phyloP scores from a whole-genome alignment of 2,329 filamentous ascomycete genomes.

The Ambrosiella xylebori region DNA sequence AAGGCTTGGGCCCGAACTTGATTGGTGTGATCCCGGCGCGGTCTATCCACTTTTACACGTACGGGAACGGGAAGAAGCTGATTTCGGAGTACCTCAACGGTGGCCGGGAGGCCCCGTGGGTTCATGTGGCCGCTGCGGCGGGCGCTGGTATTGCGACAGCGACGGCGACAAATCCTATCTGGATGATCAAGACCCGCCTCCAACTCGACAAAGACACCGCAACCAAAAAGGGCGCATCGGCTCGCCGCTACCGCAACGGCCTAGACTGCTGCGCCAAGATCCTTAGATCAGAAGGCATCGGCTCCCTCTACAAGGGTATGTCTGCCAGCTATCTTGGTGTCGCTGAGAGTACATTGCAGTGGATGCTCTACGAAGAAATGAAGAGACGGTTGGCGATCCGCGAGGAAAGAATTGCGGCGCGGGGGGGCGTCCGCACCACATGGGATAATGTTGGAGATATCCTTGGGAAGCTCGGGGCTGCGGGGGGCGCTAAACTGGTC shows the following conservation, averaged over 20 bases:
- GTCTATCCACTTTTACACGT: conserved; percentile 85
- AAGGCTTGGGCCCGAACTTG: conserved; percentile 79
- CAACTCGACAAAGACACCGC: conserved; percentile 80
- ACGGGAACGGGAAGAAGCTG: conserved; percentile 77
- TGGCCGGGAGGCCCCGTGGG: conserved; percentile 51
- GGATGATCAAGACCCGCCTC: conserved; percentile 84
- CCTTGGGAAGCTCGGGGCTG: conserved; percentile 62
- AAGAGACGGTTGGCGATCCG: conserved; percentile 55
- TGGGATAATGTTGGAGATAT: conserved; percentile 65
- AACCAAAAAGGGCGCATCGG: conserved; percentile 34
- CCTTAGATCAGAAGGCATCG: conserved; percentile 59
- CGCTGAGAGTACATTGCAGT: conserved; percentile 77
- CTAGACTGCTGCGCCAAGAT: conserved; percentile 76
- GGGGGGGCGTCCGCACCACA: conserved; percentile 43
- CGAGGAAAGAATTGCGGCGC: conserved; percentile 38
- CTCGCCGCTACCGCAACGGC: conserved; percentile 68
- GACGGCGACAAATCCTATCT: conserved; percentile 89
- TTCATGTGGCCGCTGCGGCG: conserved; percentile 63
- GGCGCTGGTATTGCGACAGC: conserved; percentile 70
- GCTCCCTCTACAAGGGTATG: conserved; percentile 75
- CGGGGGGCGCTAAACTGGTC: conserved; percentile 70
- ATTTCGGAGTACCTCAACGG: conserved; percentile 59
- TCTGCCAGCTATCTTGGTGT: conserved; percentile 85
- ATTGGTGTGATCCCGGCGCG: conserved; percentile 78
- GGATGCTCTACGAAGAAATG: conserved; percentile 87